A percentile compares a stretch with the other conserved stretches of the same genome.
phyloP scores from a whole-genome alignment of 352 stramenopile genomes.

The Phytophthora uliginosa region DNA sequence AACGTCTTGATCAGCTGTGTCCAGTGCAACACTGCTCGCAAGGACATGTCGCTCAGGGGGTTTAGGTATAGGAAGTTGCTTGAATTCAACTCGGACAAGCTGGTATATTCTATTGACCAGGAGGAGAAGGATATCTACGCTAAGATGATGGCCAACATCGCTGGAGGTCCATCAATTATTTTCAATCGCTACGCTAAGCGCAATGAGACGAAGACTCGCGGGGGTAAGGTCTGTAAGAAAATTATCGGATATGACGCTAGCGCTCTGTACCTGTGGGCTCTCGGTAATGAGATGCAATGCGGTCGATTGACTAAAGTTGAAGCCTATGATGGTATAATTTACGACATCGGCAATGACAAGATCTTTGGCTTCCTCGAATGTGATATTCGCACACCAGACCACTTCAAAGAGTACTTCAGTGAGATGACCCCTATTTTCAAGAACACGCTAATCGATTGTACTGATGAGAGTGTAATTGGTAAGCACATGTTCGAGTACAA shows the following conservation, averaged over 20 bases:
- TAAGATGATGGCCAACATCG: conserved; percentile 32
- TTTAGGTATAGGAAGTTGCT: conserved; percentile 33
- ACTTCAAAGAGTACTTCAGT: background rate
- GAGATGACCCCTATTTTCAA: conserved; percentile 41
- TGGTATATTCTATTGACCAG: conserved; percentile 31
- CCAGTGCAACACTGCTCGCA: no score
- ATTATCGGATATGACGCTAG: no score
- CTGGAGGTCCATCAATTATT: conserved; percentile 26
- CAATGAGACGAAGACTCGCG: no score
- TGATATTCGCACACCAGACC: background rate
- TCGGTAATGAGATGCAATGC: no score
- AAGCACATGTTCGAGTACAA: no score
- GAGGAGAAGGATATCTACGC: conserved; percentile 30
- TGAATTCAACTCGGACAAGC: conserved; percentile 22
- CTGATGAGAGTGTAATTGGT: no score
- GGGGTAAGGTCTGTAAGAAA: no score
- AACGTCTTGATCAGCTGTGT: no score
- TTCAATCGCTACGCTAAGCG: no score
- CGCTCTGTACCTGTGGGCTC: no score
- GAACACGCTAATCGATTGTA: background rate
- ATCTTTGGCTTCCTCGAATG: background rate
- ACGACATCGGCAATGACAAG: conserved; percentile 23
- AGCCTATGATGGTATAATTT: background rate
- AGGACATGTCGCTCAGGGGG: conserved; percentile 5
- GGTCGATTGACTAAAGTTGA: no score